Percentiles rank a stretch among this genome's conserved stretches.
Conservation (phyloP, 2,329 filamentous ascomycete genomes). For the Ceratocystis lukuohia region DNA sequence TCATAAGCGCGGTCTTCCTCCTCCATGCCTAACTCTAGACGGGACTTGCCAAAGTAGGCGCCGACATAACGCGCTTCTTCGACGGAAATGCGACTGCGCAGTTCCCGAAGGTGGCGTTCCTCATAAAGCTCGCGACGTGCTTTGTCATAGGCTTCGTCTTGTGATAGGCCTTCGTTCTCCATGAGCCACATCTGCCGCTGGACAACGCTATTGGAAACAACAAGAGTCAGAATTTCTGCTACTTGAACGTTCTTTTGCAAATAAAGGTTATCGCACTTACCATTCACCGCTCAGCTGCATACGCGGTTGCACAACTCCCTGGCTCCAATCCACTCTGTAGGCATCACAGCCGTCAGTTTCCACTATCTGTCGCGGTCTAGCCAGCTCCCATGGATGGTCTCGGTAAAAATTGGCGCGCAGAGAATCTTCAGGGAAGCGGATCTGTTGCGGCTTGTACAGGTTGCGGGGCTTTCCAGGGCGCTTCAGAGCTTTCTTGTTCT, state of each 20-base stretch:
- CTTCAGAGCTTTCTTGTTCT: constrained; percentile 26
- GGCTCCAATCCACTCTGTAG: constrained; percentile 66
- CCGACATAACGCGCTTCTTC: constrained; percentile 81
- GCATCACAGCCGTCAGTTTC: constrained; percentile 77
- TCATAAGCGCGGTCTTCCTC: constrained; percentile 72
- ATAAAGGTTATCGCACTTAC: constrained; percentile 33
- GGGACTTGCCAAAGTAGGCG: constrained; percentile 72
- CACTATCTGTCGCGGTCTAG: constrained; percentile 69
- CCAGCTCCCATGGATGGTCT: constrained; percentile 96
- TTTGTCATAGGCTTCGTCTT: constrained; percentile 64
- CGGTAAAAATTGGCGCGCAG: constrained; percentile 72
- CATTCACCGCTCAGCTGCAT: constrained; percentile 73
- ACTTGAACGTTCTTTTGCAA: neutral
- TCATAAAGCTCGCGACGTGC: constrained; percentile 85
- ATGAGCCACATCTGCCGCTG: constrained; percentile 85
- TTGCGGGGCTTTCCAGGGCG: constrained; percentile 46
- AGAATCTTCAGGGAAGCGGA: constrained; percentile 71
- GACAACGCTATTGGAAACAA: constrained; percentile 55
- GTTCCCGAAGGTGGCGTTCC: constrained; percentile 66
- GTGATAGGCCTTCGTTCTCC: constrained; percentile 46
- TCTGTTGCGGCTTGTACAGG: constrained; percentile 65
- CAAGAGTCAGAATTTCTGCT: neutral
- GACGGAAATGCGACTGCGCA: constrained; percentile 65
- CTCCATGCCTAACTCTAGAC: constrained; percentile 63
- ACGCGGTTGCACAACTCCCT: constrained; percentile 55